phyloP scores from a whole-genome alignment of 2,329 filamentous ascomycete genomes.

The Curvularia sp. region DNA sequence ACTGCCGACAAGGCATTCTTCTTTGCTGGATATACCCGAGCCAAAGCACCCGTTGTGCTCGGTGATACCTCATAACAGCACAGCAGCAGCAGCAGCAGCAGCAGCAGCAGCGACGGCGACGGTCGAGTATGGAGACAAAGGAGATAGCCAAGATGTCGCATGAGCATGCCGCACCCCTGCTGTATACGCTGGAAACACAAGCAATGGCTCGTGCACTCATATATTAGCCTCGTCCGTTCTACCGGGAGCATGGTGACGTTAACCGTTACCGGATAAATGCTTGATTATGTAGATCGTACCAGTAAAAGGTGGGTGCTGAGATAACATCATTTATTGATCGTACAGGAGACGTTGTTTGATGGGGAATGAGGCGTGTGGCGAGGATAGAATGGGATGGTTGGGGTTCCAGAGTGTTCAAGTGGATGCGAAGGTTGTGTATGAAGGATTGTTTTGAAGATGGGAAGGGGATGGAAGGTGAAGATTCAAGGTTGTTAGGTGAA shows the following conservation, averaged over 20 bases:
- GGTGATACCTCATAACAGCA: too few relatives aligned
- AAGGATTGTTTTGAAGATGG: not conserved
- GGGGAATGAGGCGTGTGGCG: not conserved
- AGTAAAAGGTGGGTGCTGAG: not conserved
- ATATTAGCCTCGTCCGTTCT: not conserved
- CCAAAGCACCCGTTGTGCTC: too few relatives aligned
- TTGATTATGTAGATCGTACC: not conserved
- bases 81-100: too few relatives aligned
- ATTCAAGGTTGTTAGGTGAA: not conserved
- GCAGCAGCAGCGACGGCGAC: too few relatives aligned
- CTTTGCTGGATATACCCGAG: too few relatives aligned
- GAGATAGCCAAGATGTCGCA: too few relatives aligned
- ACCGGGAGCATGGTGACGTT: not conserved
- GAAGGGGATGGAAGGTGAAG: not conserved
- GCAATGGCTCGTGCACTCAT: not conserved
- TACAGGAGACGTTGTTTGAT: not conserved
- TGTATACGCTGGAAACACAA: not conserved
- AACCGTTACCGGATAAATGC: not conserved
- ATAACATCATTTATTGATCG: not conserved
- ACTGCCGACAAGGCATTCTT: too few relatives aligned
- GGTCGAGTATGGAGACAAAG: too few relatives aligned
- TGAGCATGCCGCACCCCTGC: too few relatives aligned
- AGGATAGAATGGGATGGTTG: not conserved
- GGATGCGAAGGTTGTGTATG: not conserved
- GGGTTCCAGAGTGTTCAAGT: not conserved